Percentiles rank a stretch among this genome's conserved stretches.
Evolutionary conservation across 2,329 filamentous ascomycete species (phyloP).

Genomic region (Curvularia sp.): DNA sequence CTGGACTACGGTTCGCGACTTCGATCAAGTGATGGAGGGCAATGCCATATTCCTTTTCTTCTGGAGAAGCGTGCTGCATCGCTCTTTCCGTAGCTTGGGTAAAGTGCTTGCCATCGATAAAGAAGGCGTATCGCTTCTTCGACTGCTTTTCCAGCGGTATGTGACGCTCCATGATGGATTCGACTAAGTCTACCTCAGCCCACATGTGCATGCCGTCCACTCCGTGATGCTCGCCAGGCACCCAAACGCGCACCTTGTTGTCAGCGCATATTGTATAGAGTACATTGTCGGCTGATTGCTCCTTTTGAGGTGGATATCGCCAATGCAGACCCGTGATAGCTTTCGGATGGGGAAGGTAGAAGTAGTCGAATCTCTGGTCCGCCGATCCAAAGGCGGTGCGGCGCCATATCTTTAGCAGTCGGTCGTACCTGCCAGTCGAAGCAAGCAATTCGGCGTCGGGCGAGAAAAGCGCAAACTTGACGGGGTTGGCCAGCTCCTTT

Average conservation of each 20-base stretch:
- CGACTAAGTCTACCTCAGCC: conserved; percentile 77
- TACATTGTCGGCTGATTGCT: conserved; percentile 83
- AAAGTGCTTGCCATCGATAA: conserved; percentile 84
- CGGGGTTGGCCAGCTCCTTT: conserved; percentile 73
- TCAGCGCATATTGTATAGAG: conserved; percentile 90
- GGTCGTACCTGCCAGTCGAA: conserved; percentile 78
- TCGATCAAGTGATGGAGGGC: conserved; percentile 85
- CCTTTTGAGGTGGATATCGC: conserved; percentile 77
- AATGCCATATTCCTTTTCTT: conserved; percentile 68
- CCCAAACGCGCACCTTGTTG: conserved; percentile 82
- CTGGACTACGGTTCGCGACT: conserved; percentile 82
- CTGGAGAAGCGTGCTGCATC: conserved; percentile 67
- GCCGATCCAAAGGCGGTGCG: conserved; percentile 82
- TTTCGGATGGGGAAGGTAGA: conserved; percentile 84
- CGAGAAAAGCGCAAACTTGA: conserved; percentile 78
- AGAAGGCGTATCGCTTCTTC: conserved; percentile 72
- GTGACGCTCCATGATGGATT: conserved; percentile 69
- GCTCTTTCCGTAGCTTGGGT: conserved; percentile 77
- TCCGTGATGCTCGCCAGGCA: conserved; percentile 73
- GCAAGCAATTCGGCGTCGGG: conserved; percentile 89
- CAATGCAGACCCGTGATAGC: conserved; percentile 85
- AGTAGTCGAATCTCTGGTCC: conserved; percentile 86
- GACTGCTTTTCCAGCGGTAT: conserved; percentile 51
- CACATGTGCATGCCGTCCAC: conserved; percentile 79
- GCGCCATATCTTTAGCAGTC: conserved; percentile 91